These are phyloP conservation scores for Citrullus mucosospermus DNA, from an alignment of 306 rosid species.

Conservation along the genomic window DNA sequence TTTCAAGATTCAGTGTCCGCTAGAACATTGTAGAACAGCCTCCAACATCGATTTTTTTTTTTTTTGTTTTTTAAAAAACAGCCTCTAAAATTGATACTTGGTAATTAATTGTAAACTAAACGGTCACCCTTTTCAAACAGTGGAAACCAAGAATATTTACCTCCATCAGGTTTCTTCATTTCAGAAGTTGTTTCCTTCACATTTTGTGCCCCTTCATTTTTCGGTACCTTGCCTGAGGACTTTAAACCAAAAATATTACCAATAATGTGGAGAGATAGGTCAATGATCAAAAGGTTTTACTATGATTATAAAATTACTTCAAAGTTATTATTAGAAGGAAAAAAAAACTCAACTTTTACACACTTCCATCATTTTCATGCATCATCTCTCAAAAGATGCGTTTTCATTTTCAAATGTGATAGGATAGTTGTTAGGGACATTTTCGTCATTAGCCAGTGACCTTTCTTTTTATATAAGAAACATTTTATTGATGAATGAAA, in stretches of 20 bases:
- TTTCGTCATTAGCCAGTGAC: too few species aligned
- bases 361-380: background rate
- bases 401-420: background rate
- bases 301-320: too few species aligned
- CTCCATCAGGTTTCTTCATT: slow-evolving; percentile 33
- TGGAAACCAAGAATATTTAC: slow-evolving; percentile 16
- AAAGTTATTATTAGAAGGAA: too few species aligned
- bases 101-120: background rate
- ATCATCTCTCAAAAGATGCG: background rate
- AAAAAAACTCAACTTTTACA: background rate
- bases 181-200: slow-evolving; percentile 23
- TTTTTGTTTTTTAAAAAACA: background rate
- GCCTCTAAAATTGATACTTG: background rate
- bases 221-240: slow-evolving; percentile 77
- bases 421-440: background rate
- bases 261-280: background rate
- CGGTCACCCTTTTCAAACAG: background rate
- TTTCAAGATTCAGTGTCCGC: background rate
- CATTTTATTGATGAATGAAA: too few species aligned
- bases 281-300: background rate
- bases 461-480: too few species aligned
- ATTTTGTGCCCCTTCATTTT: slow-evolving; percentile 35
- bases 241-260: slow-evolving; percentile 22
- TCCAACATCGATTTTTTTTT: background rate
- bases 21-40: background rate